Evolutionary conservation across 140 eudicot genomes (phyloP).

Genomic region (Senecio squalidus): DNA sequence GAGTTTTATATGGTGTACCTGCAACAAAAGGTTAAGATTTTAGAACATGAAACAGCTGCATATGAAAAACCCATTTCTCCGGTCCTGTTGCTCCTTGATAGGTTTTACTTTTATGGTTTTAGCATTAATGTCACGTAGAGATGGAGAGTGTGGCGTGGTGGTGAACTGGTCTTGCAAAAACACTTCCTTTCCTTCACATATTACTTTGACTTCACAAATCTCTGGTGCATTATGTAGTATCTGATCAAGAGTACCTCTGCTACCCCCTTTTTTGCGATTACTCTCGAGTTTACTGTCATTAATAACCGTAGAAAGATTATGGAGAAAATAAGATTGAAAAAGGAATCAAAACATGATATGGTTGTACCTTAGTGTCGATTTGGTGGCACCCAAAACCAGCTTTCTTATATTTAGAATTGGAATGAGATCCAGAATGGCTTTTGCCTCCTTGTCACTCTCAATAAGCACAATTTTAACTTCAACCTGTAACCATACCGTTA

Average conservation of each 20-base stretch:
- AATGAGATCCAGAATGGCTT: slow-evolving; percentile 80
- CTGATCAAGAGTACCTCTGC: slow-evolving; percentile 50
- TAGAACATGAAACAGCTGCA: slow-evolving; percentile 49
- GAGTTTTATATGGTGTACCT: too few species aligned
- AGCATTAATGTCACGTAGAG: not conserved
- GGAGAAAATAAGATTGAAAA: not conserved
- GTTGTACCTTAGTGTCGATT: slow-evolving; percentile 21
- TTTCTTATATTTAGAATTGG: slow-evolving; percentile 67
- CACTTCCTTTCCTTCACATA: slow-evolving; percentile 67
- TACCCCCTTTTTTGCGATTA: slow-evolving; percentile 33
- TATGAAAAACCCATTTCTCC: not conserved
- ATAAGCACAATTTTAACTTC: slow-evolving; percentile 79
- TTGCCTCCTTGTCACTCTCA: slow-evolving; percentile 82
- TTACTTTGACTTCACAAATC: slow-evolving; percentile 58
- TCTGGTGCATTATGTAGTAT: slow-evolving; percentile 45
- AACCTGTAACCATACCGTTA: slow-evolving; percentile 42
- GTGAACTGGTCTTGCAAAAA: slow-evolving; percentile 24
- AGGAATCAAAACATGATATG: not conserved
- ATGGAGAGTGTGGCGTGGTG: slow-evolving; percentile 18
- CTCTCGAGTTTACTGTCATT: slow-evolving; percentile 48
- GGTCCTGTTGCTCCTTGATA: not conserved
- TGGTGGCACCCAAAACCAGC: slow-evolving; percentile 59
- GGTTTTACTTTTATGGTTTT: slow-evolving; percentile 18
- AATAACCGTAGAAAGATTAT: slow-evolving; percentile 3
- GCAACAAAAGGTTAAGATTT: slow-evolving; percentile 1